Evolutionary conservation across 1,284 basidiomycete species (phyloP), one percentile per base, ranked within the genome.

Genomic region (Inonotus hispidus): DNA sequence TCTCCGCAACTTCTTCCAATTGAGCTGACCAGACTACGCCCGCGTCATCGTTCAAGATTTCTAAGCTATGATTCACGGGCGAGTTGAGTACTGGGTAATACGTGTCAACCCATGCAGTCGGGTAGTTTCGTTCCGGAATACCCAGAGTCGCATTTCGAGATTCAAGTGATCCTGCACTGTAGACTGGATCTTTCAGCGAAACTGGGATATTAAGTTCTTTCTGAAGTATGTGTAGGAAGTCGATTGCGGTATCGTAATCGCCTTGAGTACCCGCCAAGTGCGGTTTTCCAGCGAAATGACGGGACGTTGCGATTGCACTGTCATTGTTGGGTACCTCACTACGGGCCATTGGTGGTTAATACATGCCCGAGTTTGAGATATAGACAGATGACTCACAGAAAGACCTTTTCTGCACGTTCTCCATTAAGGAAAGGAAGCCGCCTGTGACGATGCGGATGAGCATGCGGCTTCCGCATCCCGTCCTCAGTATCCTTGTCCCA

Each of bases 41-140:
- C 0, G 83, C 85, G 45, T 83, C 74, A 3, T 77, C 74, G 29
- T 74, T 79, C 25, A 91, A 70, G 41, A 92, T 82, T 58, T 84
- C 77, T 1, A 92, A 72, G 58, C 77, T 79, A 58, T 81, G 80
- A 58, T 85, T 80, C 8, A 88, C 75, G 2, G 90, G 84, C 1
- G 83, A 88, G 72, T 94, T 92, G 75, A 95, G 74, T 45, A 93
- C 76, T 0, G 94, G 92, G 71, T 87, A 93, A 73, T 95, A 95
- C 46, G 79, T 77, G 67, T 91, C 87, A 63, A 92, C 84, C 90
- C 90, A 93, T 19, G 89, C 88, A 2, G 75, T 75, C 0, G 90
- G 85, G 29, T 70, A 70, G 23, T 60, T 71, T 43, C 75, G 71
- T 68, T 73, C 76, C 2, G 80, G 77, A 47, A 84, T 77, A n/a